Evolutionary conservation across 1,139 yeast species (phyloP), one percentile per base, ranked within the genome.

Genomic region (Yamadazyma friedrichii): DNA sequence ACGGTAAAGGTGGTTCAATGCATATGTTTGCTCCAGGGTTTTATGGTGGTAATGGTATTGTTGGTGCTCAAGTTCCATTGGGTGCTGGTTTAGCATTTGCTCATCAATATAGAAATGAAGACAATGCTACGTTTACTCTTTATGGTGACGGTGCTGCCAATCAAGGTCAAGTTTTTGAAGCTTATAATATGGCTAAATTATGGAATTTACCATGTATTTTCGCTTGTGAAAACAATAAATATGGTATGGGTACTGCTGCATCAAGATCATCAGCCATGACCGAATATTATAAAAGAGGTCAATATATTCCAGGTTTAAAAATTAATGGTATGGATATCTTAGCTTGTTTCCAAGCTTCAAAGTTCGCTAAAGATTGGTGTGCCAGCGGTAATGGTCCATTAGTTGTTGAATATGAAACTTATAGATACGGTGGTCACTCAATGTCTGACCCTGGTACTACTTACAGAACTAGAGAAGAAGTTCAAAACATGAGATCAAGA

Each of bases 371-470:
- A 76, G 96, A 91, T 67, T 93, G 96, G 96, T 78, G 88, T 65
- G 76, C 86, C 46, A 74, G 83, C 49, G 97, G 96, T 59, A 93
- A 93, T 61, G 98, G 98, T 48, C 98, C 98, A 51, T 73, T 93
- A 56, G 96, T 93, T 43, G 65, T 93, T 58, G 98, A 93, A 76
- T 93, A 86, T 70, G 97, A 91, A 76, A 93, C 98, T 55, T 93
- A 93, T 76, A 85, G 98, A 79, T 93, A 93, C 68, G 98, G 98
- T 76, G 98, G 98, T 65, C 98, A 93, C 81, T 93, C 98, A 56
- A 93, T 93, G 98, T 91, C 97, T 54, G 98, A 93, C 71, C 98
- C 98, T 60, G 98, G 98, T 79, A 93, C 98, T 67, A 91, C 98
- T 53, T 93, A 93, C 83, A 84, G 98, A 81, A 93, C 98, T 64